A percentile compares a stretch with the other conserved stretches of the same genome.
Conservation (phyloP, 2,329 filamentous ascomycete species). For the Colletotrichum graminicola region DNA sequence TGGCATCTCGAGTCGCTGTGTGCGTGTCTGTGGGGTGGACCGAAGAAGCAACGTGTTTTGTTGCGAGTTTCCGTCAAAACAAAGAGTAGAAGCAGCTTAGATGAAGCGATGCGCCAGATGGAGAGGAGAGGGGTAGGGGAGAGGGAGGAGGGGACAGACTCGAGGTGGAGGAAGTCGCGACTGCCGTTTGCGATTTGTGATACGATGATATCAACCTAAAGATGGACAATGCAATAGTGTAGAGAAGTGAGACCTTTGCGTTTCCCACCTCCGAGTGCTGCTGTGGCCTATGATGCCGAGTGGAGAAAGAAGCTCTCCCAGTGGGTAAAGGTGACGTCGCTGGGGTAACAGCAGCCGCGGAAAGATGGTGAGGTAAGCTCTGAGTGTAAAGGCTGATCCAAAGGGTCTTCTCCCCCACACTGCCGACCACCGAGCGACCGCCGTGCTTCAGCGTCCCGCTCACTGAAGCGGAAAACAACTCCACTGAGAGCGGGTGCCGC, state of each 20-base stretch:
- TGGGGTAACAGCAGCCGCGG: conserved; percentile 41
- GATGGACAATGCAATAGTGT: neutral
- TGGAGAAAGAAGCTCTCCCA: conserved; percentile 35
- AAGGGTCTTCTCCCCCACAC: conserved; percentile 19
- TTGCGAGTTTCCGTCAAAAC: conserved; percentile 8
- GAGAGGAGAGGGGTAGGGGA: conserved; percentile 29
- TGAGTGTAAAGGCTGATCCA: neutral
- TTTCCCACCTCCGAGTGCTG: conserved; percentile 22
- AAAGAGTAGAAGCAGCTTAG: neutral
- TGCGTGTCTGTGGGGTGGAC: conserved; percentile 3
- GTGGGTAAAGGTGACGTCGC: conserved; percentile 43
- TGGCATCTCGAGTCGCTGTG: conserved; percentile 31
- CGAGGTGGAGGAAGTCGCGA: conserved; percentile 14
- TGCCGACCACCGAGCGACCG: conserved; percentile 24
- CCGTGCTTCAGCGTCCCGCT: conserved; percentile 24
- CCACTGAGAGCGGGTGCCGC: conserved; percentile 35
- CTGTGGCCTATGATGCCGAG: conserved; percentile 33
- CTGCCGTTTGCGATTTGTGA: conserved; percentile 38
- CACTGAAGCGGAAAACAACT: conserved; percentile 26
- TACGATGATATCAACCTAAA: conserved; percentile 28
- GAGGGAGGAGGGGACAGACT: conserved; percentile 11
- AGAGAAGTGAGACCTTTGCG: conserved; percentile 36
- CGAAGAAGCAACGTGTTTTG: conserved; percentile 1
- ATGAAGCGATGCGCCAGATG: conserved; percentile 16
- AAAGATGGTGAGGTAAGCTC: conserved; percentile 31